Evolutionary conservation across 73 alveolate species (phyloP).

Genomic region (Uronychia binucleata): DNA sequence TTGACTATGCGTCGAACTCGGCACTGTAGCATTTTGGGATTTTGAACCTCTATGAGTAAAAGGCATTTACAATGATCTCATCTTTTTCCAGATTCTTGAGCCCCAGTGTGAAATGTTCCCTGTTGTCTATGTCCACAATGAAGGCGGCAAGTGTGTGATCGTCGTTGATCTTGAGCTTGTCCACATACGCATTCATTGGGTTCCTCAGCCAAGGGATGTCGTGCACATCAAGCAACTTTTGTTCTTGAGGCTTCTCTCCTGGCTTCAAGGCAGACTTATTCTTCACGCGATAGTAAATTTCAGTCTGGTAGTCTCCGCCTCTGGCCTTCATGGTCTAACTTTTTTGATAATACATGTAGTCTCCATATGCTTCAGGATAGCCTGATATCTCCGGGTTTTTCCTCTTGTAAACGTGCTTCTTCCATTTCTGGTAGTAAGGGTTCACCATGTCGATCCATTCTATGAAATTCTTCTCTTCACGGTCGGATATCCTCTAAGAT

Average conservation of each 20-base stretch:
- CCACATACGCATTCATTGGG: slow-evolving; percentile 18
- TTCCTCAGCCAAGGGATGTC: slow-evolving; percentile 41
- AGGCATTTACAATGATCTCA: not conserved
- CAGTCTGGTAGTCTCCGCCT: too few species aligned
- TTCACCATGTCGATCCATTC: slow-evolving; percentile 26
- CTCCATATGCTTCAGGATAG: slow-evolving; percentile 54
- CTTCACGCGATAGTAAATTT: too few species aligned
- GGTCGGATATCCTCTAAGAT: slow-evolving; percentile 16
- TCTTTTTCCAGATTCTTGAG: slow-evolving; percentile 23
- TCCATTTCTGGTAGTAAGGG: slow-evolving; percentile 35
- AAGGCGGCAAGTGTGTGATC: slow-evolving; percentile 59
- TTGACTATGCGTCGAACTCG: slow-evolving; percentile 40
- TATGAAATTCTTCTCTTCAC: slow-evolving; percentile 39
- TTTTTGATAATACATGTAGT: too few species aligned
- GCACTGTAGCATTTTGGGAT: slow-evolving; percentile 18
- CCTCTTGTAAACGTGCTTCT: slow-evolving; percentile 41
- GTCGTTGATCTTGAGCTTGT: slow-evolving; percentile 54
- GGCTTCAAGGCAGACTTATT: too few species aligned
- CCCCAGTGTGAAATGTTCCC: slow-evolving; percentile 44
- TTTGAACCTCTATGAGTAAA: not conserved
- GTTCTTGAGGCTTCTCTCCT: too few species aligned
- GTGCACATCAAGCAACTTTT: slow-evolving; percentile 31
- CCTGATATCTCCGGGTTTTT: slow-evolving; percentile 26
- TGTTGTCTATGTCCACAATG: slow-evolving; percentile 41
- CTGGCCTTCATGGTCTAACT: too few species aligned